phyloP scores from a whole-genome alignment of 768 basidiomycete species.

The Suillus ampliporus region DNA sequence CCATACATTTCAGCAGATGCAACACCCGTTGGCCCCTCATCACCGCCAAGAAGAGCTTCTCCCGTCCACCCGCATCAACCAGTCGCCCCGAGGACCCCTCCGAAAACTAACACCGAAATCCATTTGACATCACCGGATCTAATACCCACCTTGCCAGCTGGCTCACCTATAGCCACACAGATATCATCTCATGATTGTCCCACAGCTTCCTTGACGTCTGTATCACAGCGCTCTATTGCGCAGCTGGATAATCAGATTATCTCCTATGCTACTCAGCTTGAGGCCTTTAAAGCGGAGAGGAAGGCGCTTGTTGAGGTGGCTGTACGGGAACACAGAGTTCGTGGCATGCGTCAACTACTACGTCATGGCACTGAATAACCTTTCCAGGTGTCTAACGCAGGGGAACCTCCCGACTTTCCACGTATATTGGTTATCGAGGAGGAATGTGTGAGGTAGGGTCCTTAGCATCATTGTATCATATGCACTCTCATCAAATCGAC shows the following conservation, averaged over 20 bases:
- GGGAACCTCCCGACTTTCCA: conserved; percentile 21
- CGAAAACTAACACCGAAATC: background rate
- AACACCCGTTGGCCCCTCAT: too few relatives aligned
- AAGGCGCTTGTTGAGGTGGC: conserved; percentile 31
- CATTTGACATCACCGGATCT: background rate
- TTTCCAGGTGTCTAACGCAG: conserved; percentile 4
- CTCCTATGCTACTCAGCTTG: conserved; percentile 39
- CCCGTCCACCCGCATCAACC: background rate
- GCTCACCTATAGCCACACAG: background rate
- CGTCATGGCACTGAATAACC: background rate
- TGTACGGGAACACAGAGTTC: conserved; percentile 30
- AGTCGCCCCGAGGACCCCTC: background rate
- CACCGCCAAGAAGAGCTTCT: background rate
- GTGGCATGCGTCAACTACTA: background rate
- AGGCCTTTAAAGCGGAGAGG: conserved; percentile 45
- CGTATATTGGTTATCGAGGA: conserved; percentile 36
- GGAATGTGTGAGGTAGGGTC: conserved; percentile 43
- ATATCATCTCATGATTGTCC: background rate
- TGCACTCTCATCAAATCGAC: background rate
- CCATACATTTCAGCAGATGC: background rate
- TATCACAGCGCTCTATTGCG: conserved; percentile 23
- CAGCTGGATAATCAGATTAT: conserved; percentile 45
- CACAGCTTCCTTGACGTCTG: background rate
- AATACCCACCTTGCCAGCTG: background rate
- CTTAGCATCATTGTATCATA: background rate